Evolutionary conservation across 345 rosid species (phyloP).

Genomic region (Ricinus communis): DNA sequence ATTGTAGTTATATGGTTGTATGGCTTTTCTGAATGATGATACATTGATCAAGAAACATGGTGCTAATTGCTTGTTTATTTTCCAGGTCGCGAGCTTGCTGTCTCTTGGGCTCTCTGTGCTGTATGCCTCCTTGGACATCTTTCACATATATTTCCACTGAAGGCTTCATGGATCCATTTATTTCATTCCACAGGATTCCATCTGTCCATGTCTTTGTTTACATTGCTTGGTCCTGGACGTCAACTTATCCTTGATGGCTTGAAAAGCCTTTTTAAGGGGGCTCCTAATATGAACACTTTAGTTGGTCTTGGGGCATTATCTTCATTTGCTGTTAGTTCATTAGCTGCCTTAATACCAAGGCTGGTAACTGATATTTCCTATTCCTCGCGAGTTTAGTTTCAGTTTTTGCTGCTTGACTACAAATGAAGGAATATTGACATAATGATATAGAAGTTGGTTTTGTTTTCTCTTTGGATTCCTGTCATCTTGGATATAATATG

Average conservation of each 20-base stretch:
- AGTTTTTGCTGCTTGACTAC: background rate
- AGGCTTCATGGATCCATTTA: constrained; percentile 75
- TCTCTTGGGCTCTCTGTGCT: constrained; percentile 96
- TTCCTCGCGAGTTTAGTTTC: constrained; percentile 8
- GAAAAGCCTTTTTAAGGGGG: constrained; percentile 75
- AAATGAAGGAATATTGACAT: background rate
- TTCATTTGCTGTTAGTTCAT: constrained; percentile 81
- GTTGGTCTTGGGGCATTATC: constrained; percentile 98
- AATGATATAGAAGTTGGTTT: background rate
- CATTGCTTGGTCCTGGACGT: constrained; percentile 94
- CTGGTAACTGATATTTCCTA: constrained; percentile 48
- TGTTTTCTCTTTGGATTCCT: background rate
- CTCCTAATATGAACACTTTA: constrained; percentile 93
- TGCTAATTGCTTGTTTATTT: constrained; percentile 20
- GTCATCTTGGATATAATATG: background rate
- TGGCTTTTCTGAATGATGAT: background rate
- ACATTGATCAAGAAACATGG: constrained; percentile 8
- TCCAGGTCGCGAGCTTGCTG: constrained; percentile 84
- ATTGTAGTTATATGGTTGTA: background rate
- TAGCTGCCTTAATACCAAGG: constrained; percentile 80
- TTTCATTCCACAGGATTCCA: constrained; percentile 92
- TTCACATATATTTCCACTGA: constrained; percentile 66
- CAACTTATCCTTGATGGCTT: constrained; percentile 79
- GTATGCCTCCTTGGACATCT: constrained; percentile 94
- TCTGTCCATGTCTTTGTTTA: constrained; percentile 74